A percentile compares a stretch with the other conserved stretches of the same genome.
These are phyloP conservation scores for Albophoma yamanashiensis DNA, from an alignment of 2,329 filamentous ascomycete genomes.

Conservation along the genomic window DNA sequence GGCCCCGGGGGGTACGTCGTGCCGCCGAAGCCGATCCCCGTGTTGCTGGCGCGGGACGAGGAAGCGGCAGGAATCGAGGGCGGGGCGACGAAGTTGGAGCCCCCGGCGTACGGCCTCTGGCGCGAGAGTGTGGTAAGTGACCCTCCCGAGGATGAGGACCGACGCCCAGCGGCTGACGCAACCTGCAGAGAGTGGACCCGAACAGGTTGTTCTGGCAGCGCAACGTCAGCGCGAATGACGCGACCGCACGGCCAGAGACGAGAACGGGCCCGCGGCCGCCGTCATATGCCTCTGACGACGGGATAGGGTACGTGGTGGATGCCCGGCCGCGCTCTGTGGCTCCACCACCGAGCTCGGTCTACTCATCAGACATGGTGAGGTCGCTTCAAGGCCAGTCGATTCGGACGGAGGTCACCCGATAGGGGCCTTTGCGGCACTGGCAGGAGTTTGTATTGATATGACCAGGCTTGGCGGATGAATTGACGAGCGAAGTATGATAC, in stretches of 20 bases:
- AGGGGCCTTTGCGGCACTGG: neutral
- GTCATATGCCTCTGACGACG: constrained; percentile 67
- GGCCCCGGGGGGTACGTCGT: constrained; percentile 56
- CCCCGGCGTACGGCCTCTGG: constrained; percentile 82
- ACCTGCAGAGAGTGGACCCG: constrained; percentile 58
- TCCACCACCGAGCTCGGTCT: constrained; percentile 29
- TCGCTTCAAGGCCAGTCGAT: neutral
- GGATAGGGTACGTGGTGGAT: constrained; percentile 61
- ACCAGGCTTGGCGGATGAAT: neutral
- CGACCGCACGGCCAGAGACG: constrained; percentile 11
- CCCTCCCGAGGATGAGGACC: neutral
- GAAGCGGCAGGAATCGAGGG: constrained; percentile 50
- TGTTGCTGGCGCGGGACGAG: constrained; percentile 65
- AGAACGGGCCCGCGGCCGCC: constrained; percentile 47
- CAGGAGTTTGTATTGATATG: neutral
- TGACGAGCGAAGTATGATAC: neutral
- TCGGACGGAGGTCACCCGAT: neutral
- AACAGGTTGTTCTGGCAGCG: constrained; percentile 74
- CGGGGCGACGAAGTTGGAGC: constrained; percentile 47
- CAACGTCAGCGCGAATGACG: constrained; percentile 30
- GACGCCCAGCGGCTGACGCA: constrained; percentile 2
- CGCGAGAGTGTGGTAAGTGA: constrained; percentile 65
- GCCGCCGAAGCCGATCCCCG: constrained; percentile 63
- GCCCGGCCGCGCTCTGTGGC: constrained; percentile 49
- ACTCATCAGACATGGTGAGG: neutral